Evolutionary conservation across 2,329 filamentous ascomycete species (phyloP).

Genomic region (Cladosporium sp.): DNA sequence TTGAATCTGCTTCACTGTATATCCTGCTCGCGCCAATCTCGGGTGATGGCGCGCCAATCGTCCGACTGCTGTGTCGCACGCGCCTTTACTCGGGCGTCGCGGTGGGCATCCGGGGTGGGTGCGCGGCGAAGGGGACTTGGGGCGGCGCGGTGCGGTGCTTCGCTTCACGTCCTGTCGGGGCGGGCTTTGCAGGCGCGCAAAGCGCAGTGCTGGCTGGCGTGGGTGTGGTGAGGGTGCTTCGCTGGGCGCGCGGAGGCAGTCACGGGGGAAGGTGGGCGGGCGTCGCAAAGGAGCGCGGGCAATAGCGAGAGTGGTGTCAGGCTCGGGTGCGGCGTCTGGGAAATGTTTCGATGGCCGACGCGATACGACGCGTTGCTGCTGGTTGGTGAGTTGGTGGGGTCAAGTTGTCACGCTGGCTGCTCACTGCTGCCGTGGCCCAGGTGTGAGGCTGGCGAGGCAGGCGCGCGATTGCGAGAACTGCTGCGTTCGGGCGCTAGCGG

Average conservation of each 20-base stretch:
- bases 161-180: background rate
- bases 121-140: background rate
- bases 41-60: background rate
- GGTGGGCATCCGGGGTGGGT: constrained; percentile 1
- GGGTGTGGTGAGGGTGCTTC: background rate
- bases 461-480: background rate
- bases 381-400: constrained; percentile 1
- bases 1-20: background rate
- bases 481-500: too few relatives aligned
- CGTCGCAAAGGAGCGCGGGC: background rate
- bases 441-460: background rate
- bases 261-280: constrained; percentile 1
- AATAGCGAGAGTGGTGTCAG: background rate
- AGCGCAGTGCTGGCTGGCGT: background rate
- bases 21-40: background rate
- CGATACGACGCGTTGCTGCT: constrained; percentile 9
- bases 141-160: background rate
- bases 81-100: background rate
- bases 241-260: constrained; percentile 8
- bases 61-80: background rate
- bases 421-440: background rate
- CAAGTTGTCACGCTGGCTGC: background rate
- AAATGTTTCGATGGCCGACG: constrained; percentile 11
- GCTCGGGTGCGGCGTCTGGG: constrained; percentile 5
- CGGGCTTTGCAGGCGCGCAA: constrained; percentile 8